Evolutionary conservation across 345 rosid genomes (phyloP), one percentile per base, ranked within the genome.

Genomic region (Lumnitzera littorea): DNA sequence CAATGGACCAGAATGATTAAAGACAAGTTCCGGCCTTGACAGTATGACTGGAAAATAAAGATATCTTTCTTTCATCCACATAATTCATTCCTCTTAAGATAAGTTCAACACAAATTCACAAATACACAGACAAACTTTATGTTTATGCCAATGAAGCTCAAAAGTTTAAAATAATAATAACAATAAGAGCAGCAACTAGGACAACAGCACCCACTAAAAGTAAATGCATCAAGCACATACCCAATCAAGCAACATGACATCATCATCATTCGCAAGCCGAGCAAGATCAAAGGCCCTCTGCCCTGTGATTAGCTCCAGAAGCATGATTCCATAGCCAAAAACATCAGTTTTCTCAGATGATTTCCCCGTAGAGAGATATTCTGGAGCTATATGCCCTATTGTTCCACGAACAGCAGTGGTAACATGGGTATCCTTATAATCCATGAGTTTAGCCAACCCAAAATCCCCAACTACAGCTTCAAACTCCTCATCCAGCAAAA

Each of bases 381-480:
- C 98, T 0, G 96, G 98, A 72, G 98, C 98, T 13, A 92, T 92
- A 62, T 92, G 98, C 29, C 98, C 98, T 12, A 92, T 89, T 4
- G 97, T 92, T 49, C 98, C 98, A 43, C 97, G 94, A 56, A 92
- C 97, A 0, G 98, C 97, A 60, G 97, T 92, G 15, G 98, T 92
- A 25, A 89, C 98, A 69, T 92, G 96, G 23, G 98, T 92, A 55
- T 92, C 98, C 80, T 92, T 92, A 78, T 92, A 92, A 76, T 92
- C 98, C 98, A 92, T 92, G 60, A 92, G 87, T 73, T 87, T 92
- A 0, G 98, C 98, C 56, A 92, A 64, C 61, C 98, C 98, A 61
- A 92, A 92, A 74, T 92, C 98, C 59, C 98, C 98, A 50, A 92
- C 98, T 24, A 92, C 96, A 3, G 98, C 98, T 79, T 92, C 96